Percentiles rank a stretch among this genome's conserved stretches.
Conservation (phyloP, 1,284 basidiomycete genomes). For the Cryptococcus sp. region DNA sequence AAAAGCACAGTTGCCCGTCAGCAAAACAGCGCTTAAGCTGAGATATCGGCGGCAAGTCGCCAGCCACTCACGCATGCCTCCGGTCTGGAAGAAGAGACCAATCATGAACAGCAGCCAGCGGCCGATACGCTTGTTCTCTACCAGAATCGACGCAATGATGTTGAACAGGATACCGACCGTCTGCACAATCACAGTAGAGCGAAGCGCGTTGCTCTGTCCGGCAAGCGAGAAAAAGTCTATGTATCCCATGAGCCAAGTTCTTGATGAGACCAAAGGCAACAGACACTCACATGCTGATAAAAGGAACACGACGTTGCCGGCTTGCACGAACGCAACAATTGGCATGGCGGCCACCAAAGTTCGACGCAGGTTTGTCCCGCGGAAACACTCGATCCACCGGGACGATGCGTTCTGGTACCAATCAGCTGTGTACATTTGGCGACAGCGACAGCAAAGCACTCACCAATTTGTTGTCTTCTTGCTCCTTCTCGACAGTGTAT, state of each 20-base stretch:
- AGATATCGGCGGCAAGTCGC: not conserved
- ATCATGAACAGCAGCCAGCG: not conserved
- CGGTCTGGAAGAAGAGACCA: not conserved
- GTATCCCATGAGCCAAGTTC: not conserved
- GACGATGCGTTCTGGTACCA: not conserved
- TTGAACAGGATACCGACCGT: not conserved
- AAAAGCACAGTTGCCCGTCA: no score
- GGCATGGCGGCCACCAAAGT: conserved; percentile 17
- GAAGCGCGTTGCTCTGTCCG: not conserved
- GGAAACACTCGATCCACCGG: conserved; percentile 19
- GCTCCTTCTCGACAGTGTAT: not conserved
- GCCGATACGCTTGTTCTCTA: not conserved
- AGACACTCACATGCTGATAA: not conserved
- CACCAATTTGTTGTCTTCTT: not conserved
- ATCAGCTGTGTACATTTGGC: not conserved
- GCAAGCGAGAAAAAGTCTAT: not conserved
- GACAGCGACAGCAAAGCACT: not conserved
- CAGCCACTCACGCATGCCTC: not conserved
- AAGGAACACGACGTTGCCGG: not conserved
- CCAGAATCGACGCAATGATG: not conserved
- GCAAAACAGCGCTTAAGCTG: not conserved
- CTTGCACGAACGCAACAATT: not conserved
- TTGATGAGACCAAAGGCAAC: not conserved
- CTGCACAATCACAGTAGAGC: not conserved
- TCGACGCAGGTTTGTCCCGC: conserved; percentile 6